Conservation (phyloP, 805 yeast species). For the Candida lessepsii region DNA sequence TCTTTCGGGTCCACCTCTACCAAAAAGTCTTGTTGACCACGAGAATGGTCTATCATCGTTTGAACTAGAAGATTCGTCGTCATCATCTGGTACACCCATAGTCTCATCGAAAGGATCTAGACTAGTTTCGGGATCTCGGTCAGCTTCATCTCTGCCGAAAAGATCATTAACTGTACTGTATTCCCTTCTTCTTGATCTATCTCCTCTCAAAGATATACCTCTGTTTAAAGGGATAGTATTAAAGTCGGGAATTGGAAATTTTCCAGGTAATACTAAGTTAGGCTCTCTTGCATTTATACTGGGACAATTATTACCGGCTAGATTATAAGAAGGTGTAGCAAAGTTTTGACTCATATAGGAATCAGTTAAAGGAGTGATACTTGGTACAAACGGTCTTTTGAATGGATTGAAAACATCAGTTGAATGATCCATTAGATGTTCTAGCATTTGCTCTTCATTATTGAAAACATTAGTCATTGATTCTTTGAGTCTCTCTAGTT, state of each 20-base stretch:
- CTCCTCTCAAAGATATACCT: conserved; percentile 2
- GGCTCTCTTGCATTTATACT: conserved; percentile 19
- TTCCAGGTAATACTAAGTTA: conserved; percentile 28
- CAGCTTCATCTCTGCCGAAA: too few relatives aligned
- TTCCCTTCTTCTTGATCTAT: conserved; percentile 4
- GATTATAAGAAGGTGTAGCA: conserved; percentile 17
- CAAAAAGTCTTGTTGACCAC: conserved; percentile 2
- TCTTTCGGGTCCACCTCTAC: conserved; percentile 18
- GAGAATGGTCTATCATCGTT: conserved; percentile 5
- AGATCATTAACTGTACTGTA: neutral
- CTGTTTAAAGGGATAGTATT: neutral
- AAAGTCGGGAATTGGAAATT: conserved; percentile 27
- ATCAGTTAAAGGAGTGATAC: conserved; percentile 40
- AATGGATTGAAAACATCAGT: conserved; percentile 40
- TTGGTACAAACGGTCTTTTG: conserved; percentile 34
- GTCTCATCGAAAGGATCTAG: neutral
- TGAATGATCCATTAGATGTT: conserved; percentile 27
- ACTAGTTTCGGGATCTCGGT: too few relatives aligned
- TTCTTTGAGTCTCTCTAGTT: conserved; percentile 13
- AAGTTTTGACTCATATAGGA: conserved; percentile 34
- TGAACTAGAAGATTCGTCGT: conserved; percentile 1
- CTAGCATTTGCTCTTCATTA: conserved; percentile 18
- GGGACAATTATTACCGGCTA: conserved; percentile 8
- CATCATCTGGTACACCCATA: neutral
- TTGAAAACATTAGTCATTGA: conserved; percentile 15